phyloP scores from a whole-genome alignment of 2,329 filamentous ascomycete species.

The Aspergillaceae sp. region DNA sequence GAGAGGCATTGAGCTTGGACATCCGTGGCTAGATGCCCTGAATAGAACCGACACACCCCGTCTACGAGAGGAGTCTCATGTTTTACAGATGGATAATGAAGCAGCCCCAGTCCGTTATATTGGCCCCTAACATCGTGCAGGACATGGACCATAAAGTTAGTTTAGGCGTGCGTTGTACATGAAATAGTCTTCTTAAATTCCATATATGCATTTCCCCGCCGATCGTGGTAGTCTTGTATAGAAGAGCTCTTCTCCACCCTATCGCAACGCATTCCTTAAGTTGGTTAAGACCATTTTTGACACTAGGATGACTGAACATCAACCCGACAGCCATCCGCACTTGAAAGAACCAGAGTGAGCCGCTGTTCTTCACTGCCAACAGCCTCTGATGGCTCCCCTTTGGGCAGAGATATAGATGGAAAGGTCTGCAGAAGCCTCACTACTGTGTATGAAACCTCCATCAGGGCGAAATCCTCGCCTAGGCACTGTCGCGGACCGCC shows the following conservation, averaged over 20 bases:
- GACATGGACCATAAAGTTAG: background rate
- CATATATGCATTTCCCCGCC: background rate
- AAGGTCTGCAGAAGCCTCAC: conserved; percentile 9
- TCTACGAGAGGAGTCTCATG: background rate
- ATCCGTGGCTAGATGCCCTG: background rate
- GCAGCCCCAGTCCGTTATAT: background rate
- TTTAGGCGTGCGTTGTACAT: background rate
- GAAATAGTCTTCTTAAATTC: background rate
- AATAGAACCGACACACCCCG: background rate
- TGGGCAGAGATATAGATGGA: conserved; percentile 7
- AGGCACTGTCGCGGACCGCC: conserved; percentile 22
- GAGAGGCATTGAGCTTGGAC: background rate
- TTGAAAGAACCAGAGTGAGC: conserved; percentile 17
- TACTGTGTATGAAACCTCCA: conserved; percentile 15
- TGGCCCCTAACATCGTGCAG: background rate
- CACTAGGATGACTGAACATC: conserved; percentile 4
- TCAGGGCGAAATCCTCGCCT: conserved; percentile 13
- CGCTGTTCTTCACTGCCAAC: conserved; percentile 15
- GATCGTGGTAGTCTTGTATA: background rate
- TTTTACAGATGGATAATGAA: background rate
- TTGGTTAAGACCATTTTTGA: background rate
- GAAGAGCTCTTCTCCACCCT: background rate
- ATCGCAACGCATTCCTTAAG: background rate
- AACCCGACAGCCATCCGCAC: conserved; percentile 16
- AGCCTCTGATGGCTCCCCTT: conserved; percentile 9